These are phyloP conservation scores for Argentina anserina DNA, from an alignment of 306 rosid genomes.

Conservation along the genomic window DNA sequence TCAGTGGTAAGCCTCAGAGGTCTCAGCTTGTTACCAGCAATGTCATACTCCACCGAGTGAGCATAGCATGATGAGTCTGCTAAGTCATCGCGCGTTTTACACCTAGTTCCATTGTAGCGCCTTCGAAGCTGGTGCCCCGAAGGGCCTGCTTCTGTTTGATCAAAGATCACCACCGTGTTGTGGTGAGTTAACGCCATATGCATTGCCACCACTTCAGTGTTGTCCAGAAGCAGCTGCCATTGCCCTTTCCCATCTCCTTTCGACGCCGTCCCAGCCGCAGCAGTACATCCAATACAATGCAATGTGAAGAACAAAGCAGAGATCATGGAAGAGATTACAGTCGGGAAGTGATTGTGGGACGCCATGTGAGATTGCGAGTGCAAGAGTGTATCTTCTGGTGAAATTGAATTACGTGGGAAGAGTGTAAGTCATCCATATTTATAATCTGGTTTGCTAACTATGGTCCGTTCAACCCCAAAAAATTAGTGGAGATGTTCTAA, in stretches of 20 bases:
- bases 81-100: constrained; percentile 24
- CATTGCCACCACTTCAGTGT: constrained; percentile 67
- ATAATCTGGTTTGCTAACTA: not conserved
- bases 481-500: not conserved
- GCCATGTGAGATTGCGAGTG: constrained; percentile 22
- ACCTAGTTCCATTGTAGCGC: constrained; percentile 35
- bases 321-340: constrained; percentile 16
- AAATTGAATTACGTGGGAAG: constrained; percentile 8
- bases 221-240: constrained; percentile 61
- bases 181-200: constrained; percentile 61
- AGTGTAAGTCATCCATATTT: not conserved
- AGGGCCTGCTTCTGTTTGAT: constrained; percentile 56
- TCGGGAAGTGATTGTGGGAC: constrained; percentile 9
- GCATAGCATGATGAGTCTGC: constrained; percentile 63
- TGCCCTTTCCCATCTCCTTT: constrained; percentile 39
- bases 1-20: constrained; percentile 55
- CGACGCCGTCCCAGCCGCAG: constrained; percentile 18
- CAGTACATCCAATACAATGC: constrained; percentile 12
- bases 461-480: not conserved
- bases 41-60: constrained; percentile 74
- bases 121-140: constrained; percentile 49
- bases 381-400: not conserved
- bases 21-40: constrained; percentile 46
- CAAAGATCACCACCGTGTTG: constrained; percentile 63
- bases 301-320: constrained; percentile 20